Evolutionary conservation across 768 basidiomycete genomes (phyloP).

Genomic region (Megacollybia marginata): DNA sequence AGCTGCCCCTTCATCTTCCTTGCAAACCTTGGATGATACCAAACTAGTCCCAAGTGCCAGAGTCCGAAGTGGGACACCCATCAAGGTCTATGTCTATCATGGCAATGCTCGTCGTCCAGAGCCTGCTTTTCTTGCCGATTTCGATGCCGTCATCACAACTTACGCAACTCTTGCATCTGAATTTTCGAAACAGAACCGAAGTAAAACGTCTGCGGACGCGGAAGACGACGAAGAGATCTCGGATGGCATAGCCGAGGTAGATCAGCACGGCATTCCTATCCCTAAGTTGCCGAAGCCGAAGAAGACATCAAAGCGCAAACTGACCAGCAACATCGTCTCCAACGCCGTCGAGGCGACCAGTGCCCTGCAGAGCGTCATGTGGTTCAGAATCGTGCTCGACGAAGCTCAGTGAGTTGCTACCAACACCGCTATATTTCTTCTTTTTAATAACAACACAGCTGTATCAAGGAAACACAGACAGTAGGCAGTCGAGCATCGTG

Average conservation of each 20-base stretch:
- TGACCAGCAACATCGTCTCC: slow-evolving; percentile 28
- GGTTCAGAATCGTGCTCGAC: slow-evolving; percentile 93
- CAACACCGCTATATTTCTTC: not conserved
- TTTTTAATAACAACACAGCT: slow-evolving; percentile 38
- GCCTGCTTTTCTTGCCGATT: slow-evolving; percentile 81
- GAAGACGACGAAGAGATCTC: slow-evolving; percentile 66
- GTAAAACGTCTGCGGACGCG: slow-evolving; percentile 46
- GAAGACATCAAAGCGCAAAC: slow-evolving; percentile 65
- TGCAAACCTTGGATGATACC: slow-evolving; percentile 19
- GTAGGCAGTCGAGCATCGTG: slow-evolving; percentile 94
- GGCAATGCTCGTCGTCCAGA: slow-evolving; percentile 84
- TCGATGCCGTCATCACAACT: slow-evolving; percentile 96
- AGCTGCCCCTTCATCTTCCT: slow-evolving; percentile 24
- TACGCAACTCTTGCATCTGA: slow-evolving; percentile 95
- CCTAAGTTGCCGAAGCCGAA: slow-evolving; percentile 56
- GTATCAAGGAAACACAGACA: slow-evolving; percentile 93
- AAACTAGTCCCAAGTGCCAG: slow-evolving; percentile 28
- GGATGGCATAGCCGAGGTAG: slow-evolving; percentile 57
- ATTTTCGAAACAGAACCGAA: slow-evolving; percentile 81
- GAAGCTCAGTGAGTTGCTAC: slow-evolving; percentile 76
- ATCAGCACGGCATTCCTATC: slow-evolving; percentile 60
- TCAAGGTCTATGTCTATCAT: slow-evolving; percentile 95
- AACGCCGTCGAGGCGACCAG: slow-evolving; percentile 47
- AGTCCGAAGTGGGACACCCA: slow-evolving; percentile 37
- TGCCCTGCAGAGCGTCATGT: slow-evolving; percentile 88